Evolutionary conservation across 2,329 filamentous ascomycete genomes (phyloP).

Genomic region (Annulohypoxylon truncatum): DNA sequence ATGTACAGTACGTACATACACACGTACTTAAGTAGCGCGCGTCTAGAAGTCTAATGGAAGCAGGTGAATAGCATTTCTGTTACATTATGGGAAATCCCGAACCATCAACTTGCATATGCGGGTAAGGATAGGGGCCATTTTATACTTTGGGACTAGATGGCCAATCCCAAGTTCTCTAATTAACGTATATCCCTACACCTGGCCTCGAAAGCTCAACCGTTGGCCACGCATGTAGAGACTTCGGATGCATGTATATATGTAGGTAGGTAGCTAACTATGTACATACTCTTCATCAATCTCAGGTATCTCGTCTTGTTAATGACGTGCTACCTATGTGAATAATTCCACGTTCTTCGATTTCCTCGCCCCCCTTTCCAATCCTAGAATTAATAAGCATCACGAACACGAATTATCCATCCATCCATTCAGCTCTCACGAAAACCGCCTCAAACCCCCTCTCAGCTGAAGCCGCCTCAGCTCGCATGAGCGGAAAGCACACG

Average conservation of each 20-base stretch:
- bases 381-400: background rate
- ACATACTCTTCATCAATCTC: background rate
- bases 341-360: background rate
- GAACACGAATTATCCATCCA: background rate
- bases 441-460: background rate
- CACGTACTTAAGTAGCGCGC: background rate
- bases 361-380: too few relatives aligned
- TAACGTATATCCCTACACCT: background rate
- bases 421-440: background rate
- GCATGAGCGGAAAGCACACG: background rate
- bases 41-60: background rate
- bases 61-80: background rate
- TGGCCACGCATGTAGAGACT: too few relatives aligned
- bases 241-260: too few relatives aligned
- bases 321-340: background rate
- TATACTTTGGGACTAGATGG: background rate
- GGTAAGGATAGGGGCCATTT: background rate
- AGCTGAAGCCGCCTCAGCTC: background rate
- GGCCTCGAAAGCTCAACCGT: background rate
- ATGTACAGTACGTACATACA: background rate
- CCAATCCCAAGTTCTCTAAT: background rate
- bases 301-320: too few relatives aligned
- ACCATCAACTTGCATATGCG: background rate
- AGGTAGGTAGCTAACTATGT: too few relatives aligned
- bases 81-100: background rate